Base-by-base conservation (phyloP, 441 rosid genomes). In the Eutrema salsugineum region DNA sequence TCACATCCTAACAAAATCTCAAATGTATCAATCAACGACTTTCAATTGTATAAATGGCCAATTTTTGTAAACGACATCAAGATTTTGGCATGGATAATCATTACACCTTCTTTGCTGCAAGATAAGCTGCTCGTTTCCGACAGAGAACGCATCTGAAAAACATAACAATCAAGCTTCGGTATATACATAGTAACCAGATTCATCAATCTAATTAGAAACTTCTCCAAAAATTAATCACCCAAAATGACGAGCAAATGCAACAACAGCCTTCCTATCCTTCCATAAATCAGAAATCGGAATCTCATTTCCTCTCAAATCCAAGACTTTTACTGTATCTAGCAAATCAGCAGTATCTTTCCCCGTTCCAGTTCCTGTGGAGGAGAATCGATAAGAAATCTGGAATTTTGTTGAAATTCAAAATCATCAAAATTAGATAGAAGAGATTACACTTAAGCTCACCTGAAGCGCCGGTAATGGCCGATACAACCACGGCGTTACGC, bases 201-300 rank as follows among this genome's bases (percentile, higher is more conserved):
- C 48, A 17, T 64, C 32, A 42, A 51, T 46, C 58, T 47, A 19
- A 60, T 35, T 2, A 63, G 43, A 38, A 58, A 38, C 3, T 33
- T 6, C 5, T 54, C 38, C 1, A 62, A 62, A 44, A 12, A 6
- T 42, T 1, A 46, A 77, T 78, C 63, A 90, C 98, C 97, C 98
- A 67, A 95, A 95, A 80, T 92, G 98, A 76, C 98, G 97, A 68
- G 97, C 96, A 76, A 95, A 95, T 1, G 98, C 98, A 35, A 95
- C 85, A 57, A 90, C 92, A 0, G 94, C 88, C 72, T 82, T 95
- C 69, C 97, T 79, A 8, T 89, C 94, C 57, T 87, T 89, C 98
- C 98, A 95, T 60, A 95, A 66, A 84, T 90, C 89, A 49, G 98
- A 88, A 74, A 95, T 76, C 1, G 86, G 86, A 71, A 88, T 68